Conservation (phyloP, 164 flowering plant genomes). For the Liquidambar formosana region DNA sequence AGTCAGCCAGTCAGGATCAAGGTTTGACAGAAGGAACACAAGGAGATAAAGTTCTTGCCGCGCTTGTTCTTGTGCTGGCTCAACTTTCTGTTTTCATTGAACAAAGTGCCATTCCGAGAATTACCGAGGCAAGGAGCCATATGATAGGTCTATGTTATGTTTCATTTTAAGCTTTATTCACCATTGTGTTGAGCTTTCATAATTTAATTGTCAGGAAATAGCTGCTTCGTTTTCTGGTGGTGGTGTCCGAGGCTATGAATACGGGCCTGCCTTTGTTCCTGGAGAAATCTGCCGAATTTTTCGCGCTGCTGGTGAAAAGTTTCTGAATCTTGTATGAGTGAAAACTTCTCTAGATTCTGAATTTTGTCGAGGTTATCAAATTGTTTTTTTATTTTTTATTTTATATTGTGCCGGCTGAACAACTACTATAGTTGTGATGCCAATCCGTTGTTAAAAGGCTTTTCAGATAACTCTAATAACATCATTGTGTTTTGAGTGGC, state of each 20-base stretch:
- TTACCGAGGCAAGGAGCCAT: conserved; percentile 73
- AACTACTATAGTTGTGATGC: neutral
- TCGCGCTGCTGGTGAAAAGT: conserved; percentile 80
- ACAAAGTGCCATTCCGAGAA: conserved; percentile 90
- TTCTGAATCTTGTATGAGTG: conserved; percentile 72
- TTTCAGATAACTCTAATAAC: neutral
- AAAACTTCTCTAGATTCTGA: neutral
- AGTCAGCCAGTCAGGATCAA: conserved; percentile 38
- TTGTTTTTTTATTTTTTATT: neutral
- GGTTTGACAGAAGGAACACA: conserved; percentile 47
- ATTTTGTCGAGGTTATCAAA: neutral
- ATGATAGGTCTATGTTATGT: conserved; percentile 3
- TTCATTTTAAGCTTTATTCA: neutral
- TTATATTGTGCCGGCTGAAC: neutral
- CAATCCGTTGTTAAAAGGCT: neutral
- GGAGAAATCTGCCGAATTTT: conserved; percentile 86
- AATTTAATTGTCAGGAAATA: conserved; percentile 67
- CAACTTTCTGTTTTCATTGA: conserved; percentile 87
- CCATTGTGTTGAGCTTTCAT: conserved; percentile 1
- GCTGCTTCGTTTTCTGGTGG: conserved; percentile 90
- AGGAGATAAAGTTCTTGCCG: conserved; percentile 64
- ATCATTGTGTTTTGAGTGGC: neutral
- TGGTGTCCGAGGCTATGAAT: conserved; percentile 65
- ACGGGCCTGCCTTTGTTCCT: conserved; percentile 94
- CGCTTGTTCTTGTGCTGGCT: conserved; percentile 85